These are phyloP conservation scores for Apiospora pterosperma DNA, from an alignment of 2,329 filamentous ascomycete genomes.

Conservation along the genomic window DNA sequence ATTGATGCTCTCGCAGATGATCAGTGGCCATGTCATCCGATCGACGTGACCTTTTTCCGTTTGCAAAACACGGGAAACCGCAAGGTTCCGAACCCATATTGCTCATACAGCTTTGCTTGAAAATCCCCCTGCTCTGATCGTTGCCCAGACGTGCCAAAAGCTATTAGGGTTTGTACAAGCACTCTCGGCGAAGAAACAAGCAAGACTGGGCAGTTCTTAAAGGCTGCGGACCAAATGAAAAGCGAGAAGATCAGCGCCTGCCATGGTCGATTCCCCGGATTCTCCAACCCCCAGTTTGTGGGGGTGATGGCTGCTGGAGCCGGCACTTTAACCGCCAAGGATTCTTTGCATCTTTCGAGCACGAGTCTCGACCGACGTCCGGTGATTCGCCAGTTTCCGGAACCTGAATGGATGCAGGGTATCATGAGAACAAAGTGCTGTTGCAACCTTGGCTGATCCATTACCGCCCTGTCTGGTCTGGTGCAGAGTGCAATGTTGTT, in stretches of 20 bases:
- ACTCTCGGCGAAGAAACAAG: neutral
- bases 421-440: neutral
- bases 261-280: neutral
- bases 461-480: neutral
- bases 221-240: neutral
- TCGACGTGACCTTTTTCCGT: neutral
- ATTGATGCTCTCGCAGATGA: neutral
- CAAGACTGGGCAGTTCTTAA: neutral
- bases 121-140: neutral
- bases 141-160: neutral
- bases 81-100: neutral
- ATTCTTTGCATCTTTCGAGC: neutral
- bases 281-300: neutral
- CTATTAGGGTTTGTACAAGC: neutral
- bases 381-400: neutral
- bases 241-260: neutral
- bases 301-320: neutral
- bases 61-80: neutral
- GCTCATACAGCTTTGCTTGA: neutral
- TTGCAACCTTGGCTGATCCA: neutral
- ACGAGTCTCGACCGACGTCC: neutral
- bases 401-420: neutral
- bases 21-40: neutral
- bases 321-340: conserved; percentile 5
- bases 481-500: neutral